Conservation (phyloP, 805 yeast species). For the Sugiyamaella americana region DNA sequence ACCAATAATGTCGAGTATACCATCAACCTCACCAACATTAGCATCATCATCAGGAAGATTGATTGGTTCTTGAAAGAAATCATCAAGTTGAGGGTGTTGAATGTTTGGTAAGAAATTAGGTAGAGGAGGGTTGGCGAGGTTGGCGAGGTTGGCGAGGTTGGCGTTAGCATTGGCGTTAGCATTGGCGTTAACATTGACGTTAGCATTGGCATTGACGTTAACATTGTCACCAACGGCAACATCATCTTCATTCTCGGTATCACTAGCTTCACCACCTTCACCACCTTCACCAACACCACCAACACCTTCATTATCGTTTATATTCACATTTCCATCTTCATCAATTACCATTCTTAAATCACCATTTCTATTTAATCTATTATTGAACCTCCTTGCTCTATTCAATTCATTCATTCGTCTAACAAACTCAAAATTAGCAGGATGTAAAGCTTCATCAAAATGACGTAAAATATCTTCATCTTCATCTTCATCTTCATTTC, state of each 20-base stretch:
- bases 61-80: not conserved
- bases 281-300: conserved; percentile 8
- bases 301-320: conserved; percentile 7
- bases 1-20: conserved; percentile 27
- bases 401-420: not conserved
- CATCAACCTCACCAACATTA: conserved; percentile 23
- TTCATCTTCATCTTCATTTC: too few species aligned
- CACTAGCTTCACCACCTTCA: not conserved
- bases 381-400: too few species aligned
- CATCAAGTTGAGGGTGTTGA: too few species aligned
- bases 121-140: too few species aligned
- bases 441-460: too few species aligned
- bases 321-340: conserved; percentile 5
- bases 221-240: not conserved
- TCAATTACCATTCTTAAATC: too few species aligned
- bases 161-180: not conserved
- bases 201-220: not conserved
- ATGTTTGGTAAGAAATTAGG: too few species aligned
- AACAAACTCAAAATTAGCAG: too few species aligned
- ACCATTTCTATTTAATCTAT: conserved; percentile 18
- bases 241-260: not conserved
- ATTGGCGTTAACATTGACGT: not conserved
- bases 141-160: too few species aligned
- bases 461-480: not conserved
- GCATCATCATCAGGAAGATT: not conserved